Evolutionary conservation across 257 asterid genomes (phyloP).

Genomic region (Solanum boliviense): DNA sequence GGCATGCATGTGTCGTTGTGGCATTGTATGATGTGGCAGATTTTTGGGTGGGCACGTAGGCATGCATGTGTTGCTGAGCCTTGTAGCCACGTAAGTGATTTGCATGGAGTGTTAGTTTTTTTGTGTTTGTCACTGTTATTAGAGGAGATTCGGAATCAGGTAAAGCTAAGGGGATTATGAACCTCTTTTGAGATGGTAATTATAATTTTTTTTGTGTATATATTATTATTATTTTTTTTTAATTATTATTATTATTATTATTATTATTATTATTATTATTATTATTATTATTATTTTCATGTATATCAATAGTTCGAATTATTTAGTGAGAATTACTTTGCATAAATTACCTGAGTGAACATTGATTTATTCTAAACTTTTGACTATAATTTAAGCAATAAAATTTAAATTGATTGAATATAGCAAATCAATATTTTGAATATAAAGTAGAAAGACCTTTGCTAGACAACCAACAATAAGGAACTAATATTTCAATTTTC

Average conservation of each 20-base stretch:
- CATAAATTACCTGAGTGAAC: not conserved
- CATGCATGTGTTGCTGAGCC: not conserved
- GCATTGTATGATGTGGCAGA: not conserved
- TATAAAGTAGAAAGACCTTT: not conserved
- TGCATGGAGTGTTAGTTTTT: not conserved
- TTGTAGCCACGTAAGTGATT: not conserved
- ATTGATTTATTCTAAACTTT: not conserved
- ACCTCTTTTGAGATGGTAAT: no score
- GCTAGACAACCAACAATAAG: not conserved
- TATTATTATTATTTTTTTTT: no score
- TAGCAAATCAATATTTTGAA: not conserved
- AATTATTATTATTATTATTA: no score
- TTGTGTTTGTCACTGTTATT: not conserved
- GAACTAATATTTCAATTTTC: not conserved
- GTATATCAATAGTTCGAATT: no score
- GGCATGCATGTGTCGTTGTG: not conserved
- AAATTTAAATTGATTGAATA: not conserved
- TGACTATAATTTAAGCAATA: not conserved
- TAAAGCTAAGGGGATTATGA: not conserved
- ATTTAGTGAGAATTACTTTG: not conserved
- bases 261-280: no score
- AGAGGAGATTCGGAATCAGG: not conserved
- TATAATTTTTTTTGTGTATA: no score
- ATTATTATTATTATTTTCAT: no score
- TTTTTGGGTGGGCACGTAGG: not conserved